phyloP scores from a whole-genome alignment of 176 grass and related monocot genomes.

The Tillandsia leiboldiana region DNA sequence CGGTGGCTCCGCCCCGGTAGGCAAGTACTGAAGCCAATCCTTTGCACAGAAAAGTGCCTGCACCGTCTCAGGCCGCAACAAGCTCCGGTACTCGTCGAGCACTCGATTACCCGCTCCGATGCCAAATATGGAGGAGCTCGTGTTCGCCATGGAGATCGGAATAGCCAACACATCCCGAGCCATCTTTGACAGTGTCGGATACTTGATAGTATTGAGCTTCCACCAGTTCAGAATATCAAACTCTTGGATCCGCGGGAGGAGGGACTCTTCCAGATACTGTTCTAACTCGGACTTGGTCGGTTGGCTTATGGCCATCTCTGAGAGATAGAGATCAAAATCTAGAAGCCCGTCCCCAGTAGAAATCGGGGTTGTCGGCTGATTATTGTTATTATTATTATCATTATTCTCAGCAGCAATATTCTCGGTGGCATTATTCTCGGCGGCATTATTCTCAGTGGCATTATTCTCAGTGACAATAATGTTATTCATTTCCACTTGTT shows the following conservation, averaged over 20 bases:
- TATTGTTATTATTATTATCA: constrained; percentile 2
- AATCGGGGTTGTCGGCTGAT: constrained; percentile 15
- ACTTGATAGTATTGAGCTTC: constrained; percentile 30
- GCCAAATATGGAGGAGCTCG: constrained; percentile 22
- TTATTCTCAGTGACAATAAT: neutral
- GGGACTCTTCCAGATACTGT: constrained; percentile 42
- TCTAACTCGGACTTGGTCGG: constrained; percentile 34
- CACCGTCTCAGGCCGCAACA: constrained; percentile 31
- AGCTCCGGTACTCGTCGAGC: constrained; percentile 39
- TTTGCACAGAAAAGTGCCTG: constrained; percentile 40
- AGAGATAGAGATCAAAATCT: constrained; percentile 35
- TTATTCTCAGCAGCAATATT: neutral
- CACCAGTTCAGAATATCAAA: constrained; percentile 45
- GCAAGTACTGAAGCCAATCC: constrained; percentile 35
- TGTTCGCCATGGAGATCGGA: constrained; percentile 20
- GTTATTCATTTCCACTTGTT: neutral
- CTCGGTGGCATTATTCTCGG: constrained; percentile 8
- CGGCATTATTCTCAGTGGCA: neutral
- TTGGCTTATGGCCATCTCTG: constrained; percentile 14
- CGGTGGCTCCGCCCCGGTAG: neutral
- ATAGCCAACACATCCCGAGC: constrained; percentile 33
- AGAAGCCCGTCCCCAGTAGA: constrained; percentile 8
- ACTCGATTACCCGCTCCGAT: constrained; percentile 19
- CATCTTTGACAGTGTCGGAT: constrained; percentile 41
- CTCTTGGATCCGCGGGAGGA: constrained; percentile 18